Evolutionary conservation across 2,329 filamentous ascomycete species (phyloP).

Genomic region (Endoconidiophora laricicola): DNA sequence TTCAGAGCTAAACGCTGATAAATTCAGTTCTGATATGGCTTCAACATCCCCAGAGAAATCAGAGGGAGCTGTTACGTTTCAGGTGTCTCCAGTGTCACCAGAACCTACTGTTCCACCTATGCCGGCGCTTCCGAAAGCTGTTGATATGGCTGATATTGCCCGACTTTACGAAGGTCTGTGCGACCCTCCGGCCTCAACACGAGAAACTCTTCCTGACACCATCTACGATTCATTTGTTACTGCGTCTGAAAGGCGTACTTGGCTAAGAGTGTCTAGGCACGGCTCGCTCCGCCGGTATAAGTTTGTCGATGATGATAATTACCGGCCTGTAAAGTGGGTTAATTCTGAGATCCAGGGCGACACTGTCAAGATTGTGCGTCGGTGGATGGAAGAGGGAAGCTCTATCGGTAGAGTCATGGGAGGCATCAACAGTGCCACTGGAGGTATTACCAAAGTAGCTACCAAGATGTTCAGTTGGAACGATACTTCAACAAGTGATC

Average conservation of each 20-base stretch:
- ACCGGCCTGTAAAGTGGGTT: constrained; percentile 40
- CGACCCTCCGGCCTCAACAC: constrained; percentile 15
- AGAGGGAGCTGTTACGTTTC: too few species aligned
- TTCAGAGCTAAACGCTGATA: neutral
- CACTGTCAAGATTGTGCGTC: constrained; percentile 40
- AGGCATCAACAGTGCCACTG: constrained; percentile 23
- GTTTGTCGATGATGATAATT: constrained; percentile 40
- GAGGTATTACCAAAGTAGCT: constrained; percentile 34
- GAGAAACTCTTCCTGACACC: constrained; percentile 26
- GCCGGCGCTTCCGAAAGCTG: neutral
- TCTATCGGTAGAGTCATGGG: constrained; percentile 17
- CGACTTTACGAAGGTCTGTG: constrained; percentile 19
- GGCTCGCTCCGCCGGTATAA: constrained; percentile 42
- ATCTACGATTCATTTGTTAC: constrained; percentile 35
- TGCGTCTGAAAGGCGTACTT: constrained; percentile 42
- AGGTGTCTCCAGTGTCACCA: too few species aligned
- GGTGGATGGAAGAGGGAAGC: constrained; percentile 47
- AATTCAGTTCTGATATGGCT: too few species aligned
- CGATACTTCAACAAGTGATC: constrained; percentile 12
- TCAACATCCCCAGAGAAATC: too few species aligned
- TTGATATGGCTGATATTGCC: constrained; percentile 10
- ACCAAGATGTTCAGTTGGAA: constrained; percentile 16
- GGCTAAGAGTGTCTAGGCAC: constrained; percentile 47
- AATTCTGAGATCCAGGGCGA: constrained; percentile 36
- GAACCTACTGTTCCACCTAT: neutral